Conservation (phyloP, 257 asterid genomes). For the Solanum neorickii region DNA sequence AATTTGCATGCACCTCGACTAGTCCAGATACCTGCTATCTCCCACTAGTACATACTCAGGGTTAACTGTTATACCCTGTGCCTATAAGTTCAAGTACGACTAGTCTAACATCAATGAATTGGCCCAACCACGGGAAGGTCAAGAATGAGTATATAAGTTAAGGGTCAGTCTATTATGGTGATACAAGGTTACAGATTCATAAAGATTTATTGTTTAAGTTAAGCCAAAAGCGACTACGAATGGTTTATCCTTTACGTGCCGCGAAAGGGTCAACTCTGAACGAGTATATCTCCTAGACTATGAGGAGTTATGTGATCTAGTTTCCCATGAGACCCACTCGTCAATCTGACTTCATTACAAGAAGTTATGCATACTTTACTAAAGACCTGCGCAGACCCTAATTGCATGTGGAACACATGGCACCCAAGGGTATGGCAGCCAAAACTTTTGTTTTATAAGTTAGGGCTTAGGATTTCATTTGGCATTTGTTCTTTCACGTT, state of each 20-base stretch:
- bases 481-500: not conserved
- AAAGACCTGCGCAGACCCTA: not conserved
- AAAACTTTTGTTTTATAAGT: not conserved
- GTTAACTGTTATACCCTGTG: not conserved
- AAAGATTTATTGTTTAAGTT: not conserved
- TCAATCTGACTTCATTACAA: not conserved
- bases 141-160: not conserved
- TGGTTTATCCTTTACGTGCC: not conserved
- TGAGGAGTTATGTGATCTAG: not conserved
- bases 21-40: not conserved
- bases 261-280: not conserved
- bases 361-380: not conserved
- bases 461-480: not conserved
- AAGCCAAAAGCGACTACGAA: not conserved
- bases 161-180: not conserved
- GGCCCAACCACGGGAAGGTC: not conserved
- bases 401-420: not conserved
- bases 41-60: not conserved
- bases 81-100: not conserved
- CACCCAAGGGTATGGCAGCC: not conserved
- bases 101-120: not conserved
- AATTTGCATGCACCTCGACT: not conserved
- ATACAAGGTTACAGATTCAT: not conserved
- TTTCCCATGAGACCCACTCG: not conserved
- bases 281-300: not conserved